phyloP scores from a whole-genome alignment of 768 basidiomycete species.

The Boletus speciosus region DNA sequence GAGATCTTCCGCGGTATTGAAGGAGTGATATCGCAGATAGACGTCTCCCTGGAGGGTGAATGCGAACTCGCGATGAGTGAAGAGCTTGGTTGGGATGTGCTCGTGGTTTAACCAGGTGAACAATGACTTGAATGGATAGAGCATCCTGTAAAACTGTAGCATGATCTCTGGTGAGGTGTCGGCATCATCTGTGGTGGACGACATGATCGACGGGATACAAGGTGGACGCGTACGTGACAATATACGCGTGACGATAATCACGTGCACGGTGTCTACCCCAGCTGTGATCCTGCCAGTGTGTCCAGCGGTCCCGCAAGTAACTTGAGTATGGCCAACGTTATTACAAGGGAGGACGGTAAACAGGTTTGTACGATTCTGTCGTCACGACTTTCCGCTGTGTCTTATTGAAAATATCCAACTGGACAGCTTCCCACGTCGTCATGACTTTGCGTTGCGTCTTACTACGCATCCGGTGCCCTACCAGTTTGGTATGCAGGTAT shows the following conservation, averaged over 20 bases:
- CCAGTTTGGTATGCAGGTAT: slow-evolving; percentile 1
- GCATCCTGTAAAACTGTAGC: slow-evolving; percentile 78
- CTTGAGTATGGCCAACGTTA: too few relatives aligned
- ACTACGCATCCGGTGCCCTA: not conserved
- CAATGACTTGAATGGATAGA: slow-evolving; percentile 94
- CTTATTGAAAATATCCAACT: too few relatives aligned
- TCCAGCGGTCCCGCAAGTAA: not conserved
- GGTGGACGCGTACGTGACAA: slow-evolving; percentile 12
- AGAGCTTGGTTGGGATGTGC: slow-evolving; percentile 72
- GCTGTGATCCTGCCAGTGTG: too few relatives aligned
- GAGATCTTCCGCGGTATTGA: slow-evolving; percentile 79
- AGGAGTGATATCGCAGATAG: slow-evolving; percentile 94
- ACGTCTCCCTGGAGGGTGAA: slow-evolving; percentile 89
- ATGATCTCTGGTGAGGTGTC: slow-evolving; percentile 57
- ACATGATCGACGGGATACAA: slow-evolving; percentile 3
- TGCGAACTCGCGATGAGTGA: slow-evolving; percentile 93
- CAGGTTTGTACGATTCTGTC: not conserved
- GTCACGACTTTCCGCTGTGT: too few relatives aligned
- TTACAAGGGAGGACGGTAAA: too few relatives aligned
- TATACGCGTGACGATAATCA: slow-evolving; percentile 18
- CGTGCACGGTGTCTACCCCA: not conserved
- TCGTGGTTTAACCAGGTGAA: slow-evolving; percentile 96
- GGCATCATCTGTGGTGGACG: slow-evolving; percentile 13
- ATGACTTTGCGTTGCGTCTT: not conserved
- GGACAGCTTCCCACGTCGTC: slow-evolving; percentile 1